Percentiles rank a stretch among this genome's conserved stretches.
phyloP scores from a whole-genome alignment of 2,329 filamentous ascomycete species.

The Venturiaceae sp. region DNA sequence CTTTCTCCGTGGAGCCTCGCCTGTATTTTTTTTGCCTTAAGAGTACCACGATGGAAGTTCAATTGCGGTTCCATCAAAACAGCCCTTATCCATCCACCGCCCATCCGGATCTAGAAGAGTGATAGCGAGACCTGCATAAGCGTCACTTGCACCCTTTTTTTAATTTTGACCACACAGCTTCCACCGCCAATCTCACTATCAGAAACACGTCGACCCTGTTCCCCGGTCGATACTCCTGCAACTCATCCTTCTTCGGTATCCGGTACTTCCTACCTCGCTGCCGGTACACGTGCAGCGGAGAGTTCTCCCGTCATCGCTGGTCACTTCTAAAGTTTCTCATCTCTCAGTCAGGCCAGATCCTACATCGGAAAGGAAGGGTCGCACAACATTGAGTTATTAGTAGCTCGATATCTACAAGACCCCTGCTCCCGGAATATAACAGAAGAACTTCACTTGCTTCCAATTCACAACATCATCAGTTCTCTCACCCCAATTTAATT shows the following conservation, averaged over 20 bases:
- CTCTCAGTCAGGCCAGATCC: too few relatives aligned
- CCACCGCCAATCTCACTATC: background rate
- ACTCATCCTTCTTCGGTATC: background rate
- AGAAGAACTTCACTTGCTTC: background rate
- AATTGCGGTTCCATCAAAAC: background rate
- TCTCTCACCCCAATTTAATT: background rate
- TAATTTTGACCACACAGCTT: background rate
- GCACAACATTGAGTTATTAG: background rate
- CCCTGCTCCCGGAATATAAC: background rate
- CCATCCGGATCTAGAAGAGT: background rate
- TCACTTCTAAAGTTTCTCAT: background rate
- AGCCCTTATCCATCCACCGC: background rate
- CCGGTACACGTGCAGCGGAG: background rate
- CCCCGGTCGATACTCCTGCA: background rate
- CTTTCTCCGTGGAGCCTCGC: background rate
- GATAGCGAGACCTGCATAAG: background rate
- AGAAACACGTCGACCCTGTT: background rate
- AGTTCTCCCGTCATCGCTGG: background rate
- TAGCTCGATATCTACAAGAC: background rate
- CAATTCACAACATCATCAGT: background rate
- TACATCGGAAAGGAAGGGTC: background rate
- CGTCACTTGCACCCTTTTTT: background rate
- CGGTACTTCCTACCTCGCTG: background rate
- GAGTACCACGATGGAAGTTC: background rate
- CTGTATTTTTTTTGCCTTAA: background rate